phyloP scores from a whole-genome alignment of 2,329 filamentous ascomycete species.

The Trichoderma pleuroti region DNA sequence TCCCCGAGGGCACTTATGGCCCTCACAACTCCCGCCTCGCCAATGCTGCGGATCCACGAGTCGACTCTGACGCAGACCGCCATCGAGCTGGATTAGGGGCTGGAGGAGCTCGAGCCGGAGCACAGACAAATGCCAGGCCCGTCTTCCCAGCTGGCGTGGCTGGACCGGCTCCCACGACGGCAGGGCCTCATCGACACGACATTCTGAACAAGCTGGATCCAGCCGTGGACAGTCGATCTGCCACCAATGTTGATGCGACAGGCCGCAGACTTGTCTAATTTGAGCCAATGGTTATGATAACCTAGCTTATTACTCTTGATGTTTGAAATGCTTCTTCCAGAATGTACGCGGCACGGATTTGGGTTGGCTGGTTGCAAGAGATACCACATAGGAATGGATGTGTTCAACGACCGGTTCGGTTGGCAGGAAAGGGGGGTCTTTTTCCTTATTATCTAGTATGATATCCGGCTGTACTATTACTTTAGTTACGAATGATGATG shows the following conservation, averaged over 20 bases:
- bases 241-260: not conserved
- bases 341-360: not conserved
- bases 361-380: not conserved
- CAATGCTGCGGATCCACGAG: slow-evolving; percentile 46
- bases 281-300: not conserved
- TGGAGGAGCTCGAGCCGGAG: not conserved
- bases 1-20: slow-evolving; percentile 19
- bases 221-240: slow-evolving; percentile 12
- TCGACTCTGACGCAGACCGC: slow-evolving; percentile 35
- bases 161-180: slow-evolving; percentile 20
- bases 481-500: slow-evolving; percentile 1
- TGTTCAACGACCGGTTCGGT: not conserved
- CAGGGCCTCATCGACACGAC: slow-evolving; percentile 20
- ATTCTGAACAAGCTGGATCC: slow-evolving; percentile 22
- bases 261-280: not conserved
- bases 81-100: not conserved
- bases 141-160: not conserved
- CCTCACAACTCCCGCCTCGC: slow-evolving; percentile 36
- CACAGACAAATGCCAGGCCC: not conserved
- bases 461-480: not conserved
- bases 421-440: not conserved
- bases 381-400: slow-evolving; percentile 6
- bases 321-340: not conserved
- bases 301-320: not conserved
- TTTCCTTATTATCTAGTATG: not conserved